A percentile compares a stretch with the other conserved stretches of the same genome.
These are phyloP conservation scores for Diaporthe citri DNA, from an alignment of 2,329 filamentous ascomycete genomes.

Conservation along the genomic window DNA sequence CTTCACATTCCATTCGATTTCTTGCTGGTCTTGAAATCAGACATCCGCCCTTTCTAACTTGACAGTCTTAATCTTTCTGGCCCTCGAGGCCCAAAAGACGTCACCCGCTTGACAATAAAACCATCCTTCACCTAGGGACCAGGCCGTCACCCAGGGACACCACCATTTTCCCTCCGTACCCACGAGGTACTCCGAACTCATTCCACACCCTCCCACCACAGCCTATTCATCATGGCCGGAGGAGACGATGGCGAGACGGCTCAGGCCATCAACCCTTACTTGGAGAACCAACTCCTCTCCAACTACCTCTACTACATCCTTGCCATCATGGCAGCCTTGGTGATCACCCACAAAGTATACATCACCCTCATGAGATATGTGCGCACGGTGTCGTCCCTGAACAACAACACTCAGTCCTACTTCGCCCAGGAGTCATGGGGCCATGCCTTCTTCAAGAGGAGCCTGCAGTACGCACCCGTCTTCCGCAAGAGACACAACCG, in stretches of 20 bases:
- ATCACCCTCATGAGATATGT: constrained; percentile 75
- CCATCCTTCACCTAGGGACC: constrained; percentile 14
- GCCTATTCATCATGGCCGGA: constrained; percentile 35
- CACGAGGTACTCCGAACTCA: background rate
- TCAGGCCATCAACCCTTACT: constrained; percentile 49
- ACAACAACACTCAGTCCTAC: constrained; percentile 84
- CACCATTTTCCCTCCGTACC: background rate
- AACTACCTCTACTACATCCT: constrained; percentile 74
- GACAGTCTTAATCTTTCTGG: constrained; percentile 11
- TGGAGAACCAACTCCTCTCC: constrained; percentile 67
- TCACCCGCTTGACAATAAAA: background rate
- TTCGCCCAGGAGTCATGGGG: constrained; percentile 72
- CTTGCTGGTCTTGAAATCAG: constrained; percentile 39
- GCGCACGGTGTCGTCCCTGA: constrained; percentile 80
- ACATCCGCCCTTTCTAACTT: constrained; percentile 34
- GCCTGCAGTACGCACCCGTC: constrained; percentile 78
- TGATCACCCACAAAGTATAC: constrained; percentile 76
- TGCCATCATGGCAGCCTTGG: constrained; percentile 70
- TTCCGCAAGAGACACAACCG: constrained; percentile 82
- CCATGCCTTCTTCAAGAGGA: constrained; percentile 74
- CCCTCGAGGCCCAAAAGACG: constrained; percentile 11
- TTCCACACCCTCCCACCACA: background rate
- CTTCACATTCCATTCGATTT: constrained; percentile 37
- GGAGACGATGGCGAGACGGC: constrained; percentile 38
- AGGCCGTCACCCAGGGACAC: constrained; percentile 14